Evolutionary conservation across 2,329 filamentous ascomycete species (phyloP), one percentile per base, ranked within the genome.

Genomic region (Epichloe sylvatica): DNA sequence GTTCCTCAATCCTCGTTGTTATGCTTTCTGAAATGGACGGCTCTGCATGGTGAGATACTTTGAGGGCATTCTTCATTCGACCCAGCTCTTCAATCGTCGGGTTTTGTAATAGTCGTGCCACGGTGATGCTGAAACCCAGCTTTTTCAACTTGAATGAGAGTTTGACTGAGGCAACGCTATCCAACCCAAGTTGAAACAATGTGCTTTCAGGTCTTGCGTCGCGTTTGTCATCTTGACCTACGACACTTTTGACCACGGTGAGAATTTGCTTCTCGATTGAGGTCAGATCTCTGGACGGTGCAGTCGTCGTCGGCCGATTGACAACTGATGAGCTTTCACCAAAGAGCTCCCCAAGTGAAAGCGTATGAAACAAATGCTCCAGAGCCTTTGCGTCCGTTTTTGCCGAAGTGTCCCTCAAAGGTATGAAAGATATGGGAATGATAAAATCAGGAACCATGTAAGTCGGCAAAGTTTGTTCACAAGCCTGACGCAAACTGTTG

Each of bases 121-220:
- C 63, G 15, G 58, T 59, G 23, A 59, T 57, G 13, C 59, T 55
- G 21, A 64, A 67, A 1, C 65, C 66, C 5, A 61, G 54, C 35
- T 59, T 61, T 33, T 57, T 57, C 8, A 68, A 54, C 42, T 58
- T 60, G 38, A 65, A 58, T 1, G 63, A 62, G n/a, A 68, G 52
- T 30, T 59, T 61, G 30, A 68, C 66, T 13, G 61, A 62, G 40
- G 58, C 63, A 5, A 69, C 53, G 52, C 65, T 68, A 52, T 69
- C 66, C 34, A 68, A 49, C 0, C 65, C 66, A 15, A 68, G 55
- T 46, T 64, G 60, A 41, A 68, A 68, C 13, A 68, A 12, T n/a
- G 48, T 47, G 9, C 37, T 52, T 12, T 25, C 45, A 3, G 48
- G 51, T 19, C 44, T 25, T 19, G 45, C 36, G 2, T 25, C 38